Conservation (phyloP, 192 early-diverging fungal genomes). For the Allomyces javanicus region DNA sequence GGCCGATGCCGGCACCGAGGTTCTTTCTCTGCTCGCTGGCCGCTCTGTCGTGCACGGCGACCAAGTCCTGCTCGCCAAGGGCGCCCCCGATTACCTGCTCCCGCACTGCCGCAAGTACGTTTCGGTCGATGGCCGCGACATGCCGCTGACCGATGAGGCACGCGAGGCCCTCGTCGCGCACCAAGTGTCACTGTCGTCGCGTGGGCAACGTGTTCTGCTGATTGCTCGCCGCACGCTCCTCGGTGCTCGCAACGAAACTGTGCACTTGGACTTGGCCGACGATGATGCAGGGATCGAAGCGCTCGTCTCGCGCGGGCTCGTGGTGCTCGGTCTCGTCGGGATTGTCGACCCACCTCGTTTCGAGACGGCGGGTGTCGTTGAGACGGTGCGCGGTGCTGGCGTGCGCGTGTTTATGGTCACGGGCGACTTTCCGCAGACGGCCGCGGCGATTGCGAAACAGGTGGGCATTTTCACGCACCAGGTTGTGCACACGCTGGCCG, state of each 20-base stretch:
- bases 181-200: slow-evolving; percentile 30
- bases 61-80: slow-evolving; percentile 45
- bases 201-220: slow-evolving; percentile 35
- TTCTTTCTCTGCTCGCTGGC: not conserved
- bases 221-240: slow-evolving; percentile 14
- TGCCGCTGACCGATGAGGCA: slow-evolving; percentile 15
- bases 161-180: slow-evolving; percentile 11
- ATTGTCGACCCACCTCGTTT: slow-evolving; percentile 70
- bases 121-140: slow-evolving; percentile 16
- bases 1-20: slow-evolving; percentile 8
- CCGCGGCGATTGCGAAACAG: slow-evolving; percentile 53
- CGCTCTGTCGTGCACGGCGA: slow-evolving; percentile 4
- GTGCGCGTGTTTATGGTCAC: slow-evolving; percentile 71
- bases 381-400: slow-evolving; percentile 34
- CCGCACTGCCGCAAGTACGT: slow-evolving; percentile 18
- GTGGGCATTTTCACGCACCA: slow-evolving; percentile 48
- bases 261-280: slow-evolving; percentile 12
- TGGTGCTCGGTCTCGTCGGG: slow-evolving; percentile 49
- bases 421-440: slow-evolving; percentile 59
- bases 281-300: slow-evolving; percentile 3
- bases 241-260: slow-evolving; percentile 1
- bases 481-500: slow-evolving; percentile 14
- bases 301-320: slow-evolving; percentile 22
- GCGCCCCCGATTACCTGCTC: slow-evolving; percentile 59
- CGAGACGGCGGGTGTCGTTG: slow-evolving; percentile 44